Conservation (phyloP, 805 yeast genomes). For the Lipomyces orientalis region DNA sequence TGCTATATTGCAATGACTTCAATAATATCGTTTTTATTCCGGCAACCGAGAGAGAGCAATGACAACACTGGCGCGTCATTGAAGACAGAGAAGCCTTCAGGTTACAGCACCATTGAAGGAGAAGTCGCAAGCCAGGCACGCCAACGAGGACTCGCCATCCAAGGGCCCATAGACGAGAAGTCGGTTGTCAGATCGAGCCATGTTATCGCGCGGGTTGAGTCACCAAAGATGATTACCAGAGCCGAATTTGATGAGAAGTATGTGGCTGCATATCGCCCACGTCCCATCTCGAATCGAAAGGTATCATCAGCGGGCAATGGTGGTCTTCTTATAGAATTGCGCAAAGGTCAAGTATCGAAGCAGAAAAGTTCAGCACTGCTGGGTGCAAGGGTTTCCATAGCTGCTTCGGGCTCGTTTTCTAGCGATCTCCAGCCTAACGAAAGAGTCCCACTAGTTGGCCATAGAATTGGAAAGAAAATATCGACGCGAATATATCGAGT, state of each 20-base stretch:
- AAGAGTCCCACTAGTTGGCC: not conserved
- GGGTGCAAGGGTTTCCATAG: not conserved
- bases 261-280: not conserved
- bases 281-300: not conserved
- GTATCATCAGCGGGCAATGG: not conserved
- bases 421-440: not conserved
- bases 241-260: not conserved
- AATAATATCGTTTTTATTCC: not conserved
- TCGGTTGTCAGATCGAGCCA: not conserved
- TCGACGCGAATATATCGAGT: constrained; percentile 16
- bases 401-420: not conserved
- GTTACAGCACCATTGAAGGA: not conserved
- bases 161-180: not conserved
- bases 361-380: not conserved
- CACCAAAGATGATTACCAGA: not conserved
- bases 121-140: not conserved
- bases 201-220: not conserved
- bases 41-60: not conserved
- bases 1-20: not conserved
- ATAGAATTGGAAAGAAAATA: not conserved
- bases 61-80: not conserved
- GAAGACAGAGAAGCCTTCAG: not conserved
- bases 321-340: not conserved
- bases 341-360: not conserved
- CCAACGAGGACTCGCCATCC: not conserved